Evolutionary conservation across 2,329 filamentous ascomycete species (phyloP).

Genomic region (Immersiporthe knoxdaviesiana): DNA sequence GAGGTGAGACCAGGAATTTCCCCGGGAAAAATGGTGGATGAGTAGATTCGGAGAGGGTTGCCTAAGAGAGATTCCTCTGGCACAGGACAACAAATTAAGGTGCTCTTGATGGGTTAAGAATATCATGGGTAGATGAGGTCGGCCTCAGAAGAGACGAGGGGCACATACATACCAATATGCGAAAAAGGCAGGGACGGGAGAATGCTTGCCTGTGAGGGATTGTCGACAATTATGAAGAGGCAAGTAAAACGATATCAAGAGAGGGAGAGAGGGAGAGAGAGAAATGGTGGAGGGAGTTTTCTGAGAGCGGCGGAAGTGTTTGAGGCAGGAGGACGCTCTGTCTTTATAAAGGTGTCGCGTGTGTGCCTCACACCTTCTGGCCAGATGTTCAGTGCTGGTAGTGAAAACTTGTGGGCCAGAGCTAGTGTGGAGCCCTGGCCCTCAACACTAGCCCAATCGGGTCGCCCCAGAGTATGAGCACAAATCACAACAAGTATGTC

Average conservation of each 20-base stretch:
- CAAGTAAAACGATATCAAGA: background rate
- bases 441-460: constrained; percentile 20
- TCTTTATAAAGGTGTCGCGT: constrained; percentile 23
- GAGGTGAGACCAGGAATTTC: background rate
- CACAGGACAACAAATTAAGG: background rate
- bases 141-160: background rate
- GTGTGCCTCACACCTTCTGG: constrained; percentile 26
- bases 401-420: constrained; percentile 23
- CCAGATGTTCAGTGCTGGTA: constrained; percentile 23
- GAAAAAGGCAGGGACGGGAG: background rate
- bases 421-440: constrained; percentile 21
- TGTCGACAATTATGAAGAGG: background rate
- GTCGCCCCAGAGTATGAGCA: constrained; percentile 8
- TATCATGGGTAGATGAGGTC: background rate
- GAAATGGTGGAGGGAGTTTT: background rate
- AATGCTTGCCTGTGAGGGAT: background rate
- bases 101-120: background rate
- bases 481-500: background rate
- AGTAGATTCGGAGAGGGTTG: background rate
- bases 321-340: constrained; percentile 1
- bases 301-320: background rate
- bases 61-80: background rate
- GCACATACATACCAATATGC: constrained; percentile 3
- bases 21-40: background rate
- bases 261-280: background rate